Conservation (phyloP, 1,284 basidiomycete species). For the Takashimella tepidaria region DNA sequence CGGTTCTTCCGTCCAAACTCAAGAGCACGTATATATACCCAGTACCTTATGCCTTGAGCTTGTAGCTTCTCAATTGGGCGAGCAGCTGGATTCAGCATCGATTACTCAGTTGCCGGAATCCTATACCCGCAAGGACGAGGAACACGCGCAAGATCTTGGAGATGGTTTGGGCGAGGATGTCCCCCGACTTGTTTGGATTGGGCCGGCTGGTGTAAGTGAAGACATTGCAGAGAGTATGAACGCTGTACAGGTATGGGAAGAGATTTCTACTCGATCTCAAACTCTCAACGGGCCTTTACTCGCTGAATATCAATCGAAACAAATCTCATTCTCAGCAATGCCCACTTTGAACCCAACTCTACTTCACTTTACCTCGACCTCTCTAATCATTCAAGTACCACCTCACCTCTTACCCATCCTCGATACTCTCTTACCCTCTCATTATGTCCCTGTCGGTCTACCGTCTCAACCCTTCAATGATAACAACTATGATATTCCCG, state of each 20-base stretch:
- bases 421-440: conserved; percentile 42
- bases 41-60: conserved; percentile 5
- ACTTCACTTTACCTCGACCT: conserved; percentile 22
- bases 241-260: not conserved
- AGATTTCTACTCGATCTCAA: not conserved
- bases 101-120: not conserved
- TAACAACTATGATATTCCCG: conserved; percentile 22
- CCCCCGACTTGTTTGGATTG: conserved; percentile 36
- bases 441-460: conserved; percentile 44
- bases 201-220: conserved; percentile 32
- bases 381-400: conserved; percentile 36
- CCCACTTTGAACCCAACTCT: conserved; percentile 10
- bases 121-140: not conserved
- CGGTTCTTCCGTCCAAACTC: conserved; percentile 14
- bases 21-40: conserved; percentile 23
- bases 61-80: conserved; percentile 9
- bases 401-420: conserved; percentile 27
- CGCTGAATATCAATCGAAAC: not conserved
- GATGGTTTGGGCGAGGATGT: no score
- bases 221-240: not conserved
- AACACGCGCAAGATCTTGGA: not conserved
- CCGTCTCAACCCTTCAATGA: conserved; percentile 12
- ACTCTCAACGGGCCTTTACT: not conserved
- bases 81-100: not conserved
- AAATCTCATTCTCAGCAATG: not conserved